phyloP scores from a whole-genome alignment of 495 filamentous ascomycete species.

The Podospora sp. region DNA sequence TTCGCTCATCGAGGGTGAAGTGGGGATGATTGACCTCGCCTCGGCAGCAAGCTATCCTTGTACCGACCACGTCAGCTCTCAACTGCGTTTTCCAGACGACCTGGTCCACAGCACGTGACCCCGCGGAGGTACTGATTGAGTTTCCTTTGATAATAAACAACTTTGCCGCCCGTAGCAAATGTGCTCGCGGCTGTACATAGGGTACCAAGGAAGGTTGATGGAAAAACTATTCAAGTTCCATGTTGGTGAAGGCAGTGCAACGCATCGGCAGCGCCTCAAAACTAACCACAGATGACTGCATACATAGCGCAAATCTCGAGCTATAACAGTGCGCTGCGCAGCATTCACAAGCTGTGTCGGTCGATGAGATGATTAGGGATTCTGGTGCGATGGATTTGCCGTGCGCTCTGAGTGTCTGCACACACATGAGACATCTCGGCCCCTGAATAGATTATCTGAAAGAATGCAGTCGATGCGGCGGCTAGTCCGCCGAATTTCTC shows the following conservation, averaged over 20 bases:
- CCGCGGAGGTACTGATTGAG: background rate
- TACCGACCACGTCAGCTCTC: conserved; percentile 9
- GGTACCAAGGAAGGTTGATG: no score
- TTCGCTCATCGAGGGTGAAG: background rate
- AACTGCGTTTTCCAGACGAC: background rate
- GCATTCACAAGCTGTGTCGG: no score
- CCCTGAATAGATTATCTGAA: conserved; percentile 2
- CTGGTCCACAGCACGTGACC: background rate
- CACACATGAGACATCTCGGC: conserved; percentile 16
- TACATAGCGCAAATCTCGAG: no score
- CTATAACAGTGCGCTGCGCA: no score
- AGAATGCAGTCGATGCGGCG: background rate
- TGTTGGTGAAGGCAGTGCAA: no score
- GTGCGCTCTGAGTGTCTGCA: background rate
- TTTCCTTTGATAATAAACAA: background rate
- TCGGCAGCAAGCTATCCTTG: background rate
- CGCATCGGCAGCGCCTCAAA: no score
- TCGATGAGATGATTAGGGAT: no score
- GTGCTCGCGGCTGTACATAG: no score
- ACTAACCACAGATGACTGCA: no score
- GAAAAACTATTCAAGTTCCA: no score
- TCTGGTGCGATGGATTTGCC: background rate
- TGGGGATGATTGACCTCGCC: conserved; percentile 1
- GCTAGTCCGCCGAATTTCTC: conserved; percentile 7
- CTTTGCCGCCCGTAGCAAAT: background rate